phyloP scores from a whole-genome alignment of 2,329 filamentous ascomycete genomes.

The Botryosphaeria dothidea region DNA sequence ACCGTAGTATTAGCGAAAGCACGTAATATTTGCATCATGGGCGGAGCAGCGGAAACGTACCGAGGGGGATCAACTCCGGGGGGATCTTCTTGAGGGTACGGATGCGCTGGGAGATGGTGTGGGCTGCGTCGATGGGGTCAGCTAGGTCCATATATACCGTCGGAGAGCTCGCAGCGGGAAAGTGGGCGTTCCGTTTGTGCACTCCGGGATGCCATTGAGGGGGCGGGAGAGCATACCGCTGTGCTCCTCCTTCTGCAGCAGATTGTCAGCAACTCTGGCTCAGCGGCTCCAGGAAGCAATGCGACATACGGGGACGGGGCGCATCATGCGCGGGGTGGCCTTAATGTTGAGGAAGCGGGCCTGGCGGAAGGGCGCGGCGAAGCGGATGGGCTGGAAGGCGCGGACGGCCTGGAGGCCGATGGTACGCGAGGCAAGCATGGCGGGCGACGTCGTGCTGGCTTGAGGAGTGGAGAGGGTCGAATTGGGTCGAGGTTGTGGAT shows the following conservation, averaged over 20 bases:
- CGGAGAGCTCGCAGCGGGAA: not conserved
- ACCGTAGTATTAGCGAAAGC: constrained; percentile 24
- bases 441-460: constrained; percentile 26
- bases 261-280: constrained; percentile 41
- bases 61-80: constrained; percentile 90
- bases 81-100: constrained; percentile 87
- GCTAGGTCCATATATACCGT: not conserved
- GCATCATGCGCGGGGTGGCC: constrained; percentile 46
- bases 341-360: constrained; percentile 42
- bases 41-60: constrained; percentile 56
- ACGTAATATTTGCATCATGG: constrained; percentile 7
- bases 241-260: constrained; percentile 61
- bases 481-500: constrained; percentile 24
- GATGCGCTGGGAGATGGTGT: constrained; percentile 94
- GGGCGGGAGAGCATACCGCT: constrained; percentile 50
- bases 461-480: constrained; percentile 32
- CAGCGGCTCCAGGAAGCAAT: not conserved
- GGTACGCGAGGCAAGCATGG: constrained; percentile 40
- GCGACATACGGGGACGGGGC: constrained; percentile 69
- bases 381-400: constrained; percentile 18
- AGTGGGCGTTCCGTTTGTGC: not conserved
- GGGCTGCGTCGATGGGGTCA: constrained; percentile 59
- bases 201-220: not conserved
- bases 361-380: constrained; percentile 17
- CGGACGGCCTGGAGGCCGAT: constrained; percentile 35